A percentile compares a stretch with the other conserved stretches of the same genome.
These are phyloP conservation scores for Cladorrhinum sp. DNA, from an alignment of 2,329 filamentous ascomycete species.

Conservation along the genomic window DNA sequence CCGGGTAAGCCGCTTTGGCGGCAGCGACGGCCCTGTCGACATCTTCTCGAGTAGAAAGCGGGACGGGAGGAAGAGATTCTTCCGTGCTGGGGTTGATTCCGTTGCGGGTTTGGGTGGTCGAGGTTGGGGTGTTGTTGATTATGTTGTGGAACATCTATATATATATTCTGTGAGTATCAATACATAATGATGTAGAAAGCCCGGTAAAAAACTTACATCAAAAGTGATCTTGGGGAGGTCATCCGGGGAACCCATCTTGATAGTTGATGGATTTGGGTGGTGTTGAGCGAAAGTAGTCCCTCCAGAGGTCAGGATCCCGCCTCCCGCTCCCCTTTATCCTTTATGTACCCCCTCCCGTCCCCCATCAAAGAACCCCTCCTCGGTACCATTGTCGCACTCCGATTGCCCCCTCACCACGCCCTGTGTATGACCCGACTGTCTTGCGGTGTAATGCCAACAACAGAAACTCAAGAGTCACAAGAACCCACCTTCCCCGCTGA, in stretches of 20 bases:
- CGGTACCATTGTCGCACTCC: no score
- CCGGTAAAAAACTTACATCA: not conserved
- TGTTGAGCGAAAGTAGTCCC: no score
- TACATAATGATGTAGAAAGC: no score
- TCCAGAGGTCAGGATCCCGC: no score
- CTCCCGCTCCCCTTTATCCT: no score
- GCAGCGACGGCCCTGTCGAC: constrained; percentile 39
- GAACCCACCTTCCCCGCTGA: not conserved
- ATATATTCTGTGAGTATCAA: not conserved
- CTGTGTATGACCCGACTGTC: no score
- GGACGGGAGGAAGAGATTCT: constrained; percentile 35
- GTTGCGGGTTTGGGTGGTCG: constrained; percentile 26
- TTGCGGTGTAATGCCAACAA: no score
- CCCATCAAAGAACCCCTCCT: not conserved
- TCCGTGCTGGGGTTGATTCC: constrained; percentile 36
- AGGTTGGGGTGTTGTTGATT: constrained; percentile 25
- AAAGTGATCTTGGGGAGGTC: constrained; percentile 1
- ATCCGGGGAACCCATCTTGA: not conserved
- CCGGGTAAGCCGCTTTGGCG: constrained; percentile 35
- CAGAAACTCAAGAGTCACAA: not conserved
- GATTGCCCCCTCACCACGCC: no score
- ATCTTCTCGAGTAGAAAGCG: constrained; percentile 37
- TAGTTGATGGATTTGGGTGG: no score
- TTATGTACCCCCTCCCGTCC: no score
- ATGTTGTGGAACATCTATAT: constrained; percentile 26